phyloP scores from a whole-genome alignment of 306 rosid species.

The Trichosanthes cucumerina region DNA sequence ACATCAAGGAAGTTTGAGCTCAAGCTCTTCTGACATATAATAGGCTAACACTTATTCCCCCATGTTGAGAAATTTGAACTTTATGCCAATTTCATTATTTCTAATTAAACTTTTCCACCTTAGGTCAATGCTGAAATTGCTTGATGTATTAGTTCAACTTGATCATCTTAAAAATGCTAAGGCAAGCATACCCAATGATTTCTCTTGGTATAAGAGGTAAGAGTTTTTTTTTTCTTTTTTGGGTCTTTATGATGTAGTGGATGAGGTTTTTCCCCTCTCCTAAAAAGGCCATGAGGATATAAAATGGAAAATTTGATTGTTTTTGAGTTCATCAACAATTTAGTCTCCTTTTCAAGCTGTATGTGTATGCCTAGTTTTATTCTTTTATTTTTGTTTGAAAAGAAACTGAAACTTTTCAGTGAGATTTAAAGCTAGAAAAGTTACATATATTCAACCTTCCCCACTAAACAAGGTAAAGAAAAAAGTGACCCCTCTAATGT shows the following conservation, averaged over 20 bases:
- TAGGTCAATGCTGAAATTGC: constrained; percentile 96
- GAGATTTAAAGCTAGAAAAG: background rate
- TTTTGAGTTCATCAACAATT: background rate
- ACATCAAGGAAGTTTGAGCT: background rate
- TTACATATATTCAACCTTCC: background rate
- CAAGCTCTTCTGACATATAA: background rate
- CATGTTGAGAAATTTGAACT: background rate
- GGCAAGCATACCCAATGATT: constrained; percentile 99
- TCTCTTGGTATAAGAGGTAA: constrained; percentile 98
- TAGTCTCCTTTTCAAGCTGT: background rate
- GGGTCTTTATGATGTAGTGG: background rate
- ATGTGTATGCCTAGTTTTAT: background rate
- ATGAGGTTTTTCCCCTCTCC: background rate
- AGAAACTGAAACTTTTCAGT: background rate
- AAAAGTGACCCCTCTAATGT: background rate
- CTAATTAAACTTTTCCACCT: constrained; percentile 20
- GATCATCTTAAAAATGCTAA: constrained; percentile 98
- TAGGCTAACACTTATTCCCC: background rate
- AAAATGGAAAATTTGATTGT: background rate
- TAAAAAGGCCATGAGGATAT: background rate
- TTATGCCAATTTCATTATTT: background rate
- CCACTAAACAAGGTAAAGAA: background rate
- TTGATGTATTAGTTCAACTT: constrained; percentile 93
- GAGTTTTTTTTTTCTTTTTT: background rate
- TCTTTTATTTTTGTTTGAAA: background rate